Evolutionary conservation across 805 yeast genomes (phyloP), one percentile per base, ranked within the genome.

Genomic region (Metschnikowia santaceciliae): DNA sequence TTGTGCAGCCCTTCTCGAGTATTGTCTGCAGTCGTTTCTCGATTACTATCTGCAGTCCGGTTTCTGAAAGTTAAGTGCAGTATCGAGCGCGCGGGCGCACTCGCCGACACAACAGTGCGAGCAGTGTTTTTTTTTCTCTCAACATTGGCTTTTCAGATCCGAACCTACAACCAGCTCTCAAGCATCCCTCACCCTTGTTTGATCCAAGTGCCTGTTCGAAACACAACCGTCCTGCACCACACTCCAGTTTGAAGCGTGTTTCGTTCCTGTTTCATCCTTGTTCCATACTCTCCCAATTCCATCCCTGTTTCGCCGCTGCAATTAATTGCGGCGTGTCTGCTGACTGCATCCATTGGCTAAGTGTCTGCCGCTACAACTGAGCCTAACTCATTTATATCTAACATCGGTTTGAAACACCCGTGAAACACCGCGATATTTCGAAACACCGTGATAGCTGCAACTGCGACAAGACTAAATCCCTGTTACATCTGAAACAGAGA

Each of bases 91-190:
- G 46, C 46, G 46, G 15, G 46, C 36, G 38, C 46, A 22, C 46
- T 42, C 46, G 46, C 46, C 46, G 46, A 42, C 46, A 22, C 46
- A 42, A 42, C 32, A 42, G 37, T 20, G 46, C 46, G 46, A 42
- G 43, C 43, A 30, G 46, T 42, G 46, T 42, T 42, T 42, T 42
- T 42, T 42, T 42, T 42, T 42, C 46, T 42, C 46, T 42, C 46
- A 42, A 42, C 46, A 42, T 42, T 42, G 46, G 22, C 46, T 42
- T 32, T 26, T 42, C 32, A 34, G 38, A 42, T 42, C 46, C 37
- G 46, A 42, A 42, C 46, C 32, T 20, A 42, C 38, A 40, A 17
- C 46, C 30, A 20, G 20, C 38, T 33, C 37, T 33, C 46, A 33
- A 20, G 22, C 17, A 22, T 33, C 38, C 20, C 38, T 22, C 46